Evolutionary conservation across 2,329 filamentous ascomycete species (phyloP), one percentile per base, ranked within the genome.

Genomic region (Myriosclerotinia duriaeana): DNA sequence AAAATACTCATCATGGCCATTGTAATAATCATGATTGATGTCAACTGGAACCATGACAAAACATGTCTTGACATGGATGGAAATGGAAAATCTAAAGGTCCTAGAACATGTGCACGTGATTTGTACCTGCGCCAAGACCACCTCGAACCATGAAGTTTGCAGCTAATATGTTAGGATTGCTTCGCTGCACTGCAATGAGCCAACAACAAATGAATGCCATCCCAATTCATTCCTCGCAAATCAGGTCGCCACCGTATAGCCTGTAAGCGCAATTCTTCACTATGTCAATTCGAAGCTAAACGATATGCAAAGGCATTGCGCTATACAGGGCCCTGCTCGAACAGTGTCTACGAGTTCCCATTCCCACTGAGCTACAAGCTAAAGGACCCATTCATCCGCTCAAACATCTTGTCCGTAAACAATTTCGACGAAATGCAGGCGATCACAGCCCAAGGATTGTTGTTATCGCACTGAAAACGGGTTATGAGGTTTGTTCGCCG

Each of bases 261-360:
- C 75, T 81, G 82, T 83, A 75, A 70, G 75, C 66, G 20, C 12
- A 9, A 30, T 20, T 44, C 26, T 42, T 54, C 40, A 15, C 42
- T 20, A 48, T 34, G 50, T 5, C 30, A 36, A 34, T 36, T 58
- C 40, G 53, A 42, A 8, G n/a, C 53, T 26, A n/a, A 52, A 14
- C 59, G 44, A 40, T 64, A 46, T 60, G 22, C 66, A 64, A 53
- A 89, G 88, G 86, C 74, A 83, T 91, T 69, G 88, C 90, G 61
- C 85, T 94, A 59, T 93, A 89, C 78, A 84, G 88, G 69, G 87
- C 89, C 46, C 84, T 94, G 65, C 78, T 92, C 63, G 82, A 82
- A 69, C 83, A 86, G 77, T 86, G 82, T 67, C 76, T 79, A 40
- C 79, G 77, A 52, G 78, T 89, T 44, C 78, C 82, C 1, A 78